Evolutionary conservation across 495 filamentous ascomycete species (phyloP).

Genomic region (Terfezia boudieri): DNA sequence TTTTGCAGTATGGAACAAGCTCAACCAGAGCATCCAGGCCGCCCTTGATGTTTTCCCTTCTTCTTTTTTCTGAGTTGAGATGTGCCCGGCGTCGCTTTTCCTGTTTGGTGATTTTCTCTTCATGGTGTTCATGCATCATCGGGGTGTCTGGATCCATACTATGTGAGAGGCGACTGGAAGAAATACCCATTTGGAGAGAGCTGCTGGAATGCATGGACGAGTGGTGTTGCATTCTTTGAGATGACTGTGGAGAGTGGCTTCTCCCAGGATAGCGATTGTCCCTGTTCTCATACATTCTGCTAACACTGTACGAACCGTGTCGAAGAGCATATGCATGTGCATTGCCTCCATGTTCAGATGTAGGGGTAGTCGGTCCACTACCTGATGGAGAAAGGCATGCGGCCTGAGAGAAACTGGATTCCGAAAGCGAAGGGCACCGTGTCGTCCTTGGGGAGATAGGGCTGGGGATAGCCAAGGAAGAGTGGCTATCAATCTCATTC

Average conservation of each 20-base stretch:
- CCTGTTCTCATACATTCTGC: background rate
- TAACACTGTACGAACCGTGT: background rate
- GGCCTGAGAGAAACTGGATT: slow-evolving; percentile 7
- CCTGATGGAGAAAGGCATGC: slow-evolving; percentile 6
- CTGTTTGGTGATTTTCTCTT: slow-evolving; percentile 15
- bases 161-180: background rate
- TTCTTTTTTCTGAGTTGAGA: slow-evolving; percentile 17
- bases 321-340: background rate
- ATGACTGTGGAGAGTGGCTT: background rate
- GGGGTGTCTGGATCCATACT: background rate
- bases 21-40: slow-evolving; percentile 19
- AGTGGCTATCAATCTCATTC: background rate
- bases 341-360: slow-evolving; percentile 7
- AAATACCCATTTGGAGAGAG: background rate
- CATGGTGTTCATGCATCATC: background rate
- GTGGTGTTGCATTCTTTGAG: background rate
- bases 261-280: background rate
- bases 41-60: slow-evolving; percentile 18
- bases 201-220: background rate
- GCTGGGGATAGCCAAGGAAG: background rate
- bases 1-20: slow-evolving; percentile 15
- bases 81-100: slow-evolving; percentile 18
- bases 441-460: slow-evolving; percentile 12
- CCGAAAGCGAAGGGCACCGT: slow-evolving; percentile 14
- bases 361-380: slow-evolving; percentile 9